Conservation (phyloP, 192 early-diverging fungal species). For the Chytriomyces sp. region DNA sequence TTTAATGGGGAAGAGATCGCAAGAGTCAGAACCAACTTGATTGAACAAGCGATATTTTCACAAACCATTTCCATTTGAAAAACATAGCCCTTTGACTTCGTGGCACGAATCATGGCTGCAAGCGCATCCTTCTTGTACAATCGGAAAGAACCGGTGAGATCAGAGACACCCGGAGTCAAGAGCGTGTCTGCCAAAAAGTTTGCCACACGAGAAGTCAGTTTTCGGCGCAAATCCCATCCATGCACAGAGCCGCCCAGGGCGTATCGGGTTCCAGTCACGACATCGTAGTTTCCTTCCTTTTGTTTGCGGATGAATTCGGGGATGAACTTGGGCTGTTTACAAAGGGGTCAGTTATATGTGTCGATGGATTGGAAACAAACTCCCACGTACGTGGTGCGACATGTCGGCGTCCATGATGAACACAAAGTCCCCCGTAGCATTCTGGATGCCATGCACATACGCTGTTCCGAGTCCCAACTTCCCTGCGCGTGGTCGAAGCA, state of each 20-base stretch:
- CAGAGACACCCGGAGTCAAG: slow-evolving; percentile 89
- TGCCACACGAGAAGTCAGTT: slow-evolving; percentile 94
- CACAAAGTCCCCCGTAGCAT: slow-evolving; percentile 92
- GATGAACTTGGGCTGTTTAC: slow-evolving; percentile 88
- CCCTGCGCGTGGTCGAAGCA: slow-evolving; percentile 89
- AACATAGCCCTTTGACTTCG: slow-evolving; percentile 95
- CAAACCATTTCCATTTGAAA: slow-evolving; percentile 98
- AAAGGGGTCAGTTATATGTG: neutral
- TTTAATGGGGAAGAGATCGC: neutral
- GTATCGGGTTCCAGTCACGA: slow-evolving; percentile 96
- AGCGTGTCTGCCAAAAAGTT: slow-evolving; percentile 91
- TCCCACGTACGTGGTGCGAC: slow-evolving; percentile 86
- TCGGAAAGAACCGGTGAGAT: slow-evolving; percentile 95
- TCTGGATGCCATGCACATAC: slow-evolving; percentile 92
- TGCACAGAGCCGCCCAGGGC: slow-evolving; percentile 87
- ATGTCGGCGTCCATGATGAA: slow-evolving; percentile 99
- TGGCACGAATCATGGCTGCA: slow-evolving; percentile 80
- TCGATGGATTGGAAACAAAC: neutral
- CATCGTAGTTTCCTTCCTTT: slow-evolving; percentile 80
- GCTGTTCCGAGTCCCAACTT: slow-evolving; percentile 97
- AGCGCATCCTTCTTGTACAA: slow-evolving; percentile 95
- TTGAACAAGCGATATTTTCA: neutral
- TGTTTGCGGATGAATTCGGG: slow-evolving; percentile 92
- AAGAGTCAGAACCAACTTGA: neutral
- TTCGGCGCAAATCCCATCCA: slow-evolving; percentile 96